A percentile compares a stretch with the other conserved stretches of the same genome.
Evolutionary conservation across 768 basidiomycete species (phyloP).

Genomic region (Lentinula sp.): DNA sequence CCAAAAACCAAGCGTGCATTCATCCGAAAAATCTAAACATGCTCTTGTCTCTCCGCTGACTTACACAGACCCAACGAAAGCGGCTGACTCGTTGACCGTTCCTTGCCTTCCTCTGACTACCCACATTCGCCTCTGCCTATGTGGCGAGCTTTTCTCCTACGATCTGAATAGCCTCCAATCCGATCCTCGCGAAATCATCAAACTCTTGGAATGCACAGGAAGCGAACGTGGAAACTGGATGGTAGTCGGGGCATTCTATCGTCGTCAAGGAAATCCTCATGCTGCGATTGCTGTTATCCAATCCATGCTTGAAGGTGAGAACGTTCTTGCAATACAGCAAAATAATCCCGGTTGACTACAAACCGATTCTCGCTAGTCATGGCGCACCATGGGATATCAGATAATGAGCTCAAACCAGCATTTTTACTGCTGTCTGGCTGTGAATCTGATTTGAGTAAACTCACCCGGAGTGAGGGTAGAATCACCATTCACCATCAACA

Average conservation of each 20-base stretch:
- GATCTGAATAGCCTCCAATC: constrained; percentile 36
- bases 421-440: constrained; percentile 50
- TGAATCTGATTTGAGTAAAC: constrained; percentile 38
- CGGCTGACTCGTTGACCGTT: not conserved
- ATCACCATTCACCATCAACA: constrained; percentile 28
- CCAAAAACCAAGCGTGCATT: not conserved
- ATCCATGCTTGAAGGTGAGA: constrained; percentile 41
- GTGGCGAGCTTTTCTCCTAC: constrained; percentile 33
- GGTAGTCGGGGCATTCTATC: constrained; percentile 47
- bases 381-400: constrained; percentile 25
- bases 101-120: constrained; percentile 17
- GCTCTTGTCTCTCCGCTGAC: not conserved
- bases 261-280: constrained; percentile 36
- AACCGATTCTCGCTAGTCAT: constrained; percentile 26
- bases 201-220: constrained; percentile 34
- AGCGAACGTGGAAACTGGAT: constrained; percentile 52
- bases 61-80: constrained; percentile 4
- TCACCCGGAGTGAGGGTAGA: constrained; percentile 17
- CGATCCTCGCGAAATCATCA: constrained; percentile 39
- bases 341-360: not conserved
- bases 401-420: constrained; percentile 38
- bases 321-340: not conserved
- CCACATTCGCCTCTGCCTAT: constrained; percentile 26
- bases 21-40: not conserved
- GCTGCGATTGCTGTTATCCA: constrained; percentile 39